These are phyloP conservation scores for Rhizodiscina lignyota DNA, from an alignment of 495 filamentous ascomycete genomes.

Conservation along the genomic window DNA sequence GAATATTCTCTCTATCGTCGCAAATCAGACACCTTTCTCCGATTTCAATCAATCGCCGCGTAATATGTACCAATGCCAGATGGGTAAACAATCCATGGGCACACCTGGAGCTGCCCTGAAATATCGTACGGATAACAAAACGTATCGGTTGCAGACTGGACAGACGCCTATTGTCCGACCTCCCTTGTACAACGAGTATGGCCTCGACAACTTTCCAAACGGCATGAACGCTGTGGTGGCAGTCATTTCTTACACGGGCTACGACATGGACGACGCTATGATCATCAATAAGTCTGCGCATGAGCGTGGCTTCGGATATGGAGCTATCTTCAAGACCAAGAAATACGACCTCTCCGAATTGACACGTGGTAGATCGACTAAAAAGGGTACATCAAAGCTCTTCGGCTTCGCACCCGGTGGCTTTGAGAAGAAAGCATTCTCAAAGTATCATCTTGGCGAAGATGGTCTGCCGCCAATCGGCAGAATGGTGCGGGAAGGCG, in stretches of 20 bases:
- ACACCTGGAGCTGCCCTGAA: constrained; percentile 76
- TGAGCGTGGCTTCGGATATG: constrained; percentile 92
- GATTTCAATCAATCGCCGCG: constrained; percentile 97
- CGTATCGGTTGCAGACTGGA: constrained; percentile 85
- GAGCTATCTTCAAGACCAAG: constrained; percentile 96
- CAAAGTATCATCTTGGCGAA: constrained; percentile 41
- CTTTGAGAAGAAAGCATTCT: constrained; percentile 22
- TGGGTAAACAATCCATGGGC: constrained; percentile 99
- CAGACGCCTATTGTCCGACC: constrained; percentile 90
- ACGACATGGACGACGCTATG: constrained; percentile 99
- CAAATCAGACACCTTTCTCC: constrained; percentile 97
- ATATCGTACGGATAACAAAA: constrained; percentile 92
- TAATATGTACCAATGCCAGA: constrained; percentile 99
- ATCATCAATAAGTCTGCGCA: constrained; percentile 96
- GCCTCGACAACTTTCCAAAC: constrained; percentile 95
- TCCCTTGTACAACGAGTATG: constrained; percentile 86
- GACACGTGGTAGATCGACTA: constrained; percentile 37
- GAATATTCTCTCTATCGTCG: constrained; percentile 92
- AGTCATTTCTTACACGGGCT: constrained; percentile 96
- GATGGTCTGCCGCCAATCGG: constrained; percentile 79
- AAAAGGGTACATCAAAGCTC: constrained; percentile 47
- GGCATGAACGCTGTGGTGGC: constrained; percentile 94
- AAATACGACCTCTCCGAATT: constrained; percentile 64
- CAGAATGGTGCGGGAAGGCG: constrained; percentile 55
- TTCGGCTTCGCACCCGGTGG: constrained; percentile 73